Conservation (phyloP, 768 basidiomycete genomes). For the Vararia minispora region DNA sequence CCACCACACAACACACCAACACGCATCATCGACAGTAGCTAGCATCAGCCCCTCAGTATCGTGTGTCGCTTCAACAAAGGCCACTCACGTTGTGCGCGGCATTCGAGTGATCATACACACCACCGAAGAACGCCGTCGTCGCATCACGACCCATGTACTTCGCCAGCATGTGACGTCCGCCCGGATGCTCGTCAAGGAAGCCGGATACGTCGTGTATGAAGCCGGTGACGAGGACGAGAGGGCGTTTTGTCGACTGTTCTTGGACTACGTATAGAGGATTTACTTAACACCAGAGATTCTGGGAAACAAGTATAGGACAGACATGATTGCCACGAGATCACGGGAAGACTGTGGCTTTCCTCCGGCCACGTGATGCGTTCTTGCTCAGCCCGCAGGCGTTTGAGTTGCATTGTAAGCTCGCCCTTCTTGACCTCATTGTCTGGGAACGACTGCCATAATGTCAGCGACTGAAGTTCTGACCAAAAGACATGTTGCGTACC, state of each 20-base stretch:
- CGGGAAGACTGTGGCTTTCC: constrained; percentile 60
- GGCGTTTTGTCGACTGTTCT: constrained; percentile 64
- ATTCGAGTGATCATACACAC: constrained; percentile 79
- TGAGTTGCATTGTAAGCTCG: constrained; percentile 85
- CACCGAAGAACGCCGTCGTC: constrained; percentile 88
- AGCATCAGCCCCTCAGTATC: constrained; percentile 3
- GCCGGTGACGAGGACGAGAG: constrained; percentile 75
- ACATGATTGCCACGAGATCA: constrained; percentile 83
- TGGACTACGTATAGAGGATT: constrained; percentile 34
- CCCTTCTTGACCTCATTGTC: constrained; percentile 76
- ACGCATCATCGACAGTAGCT: constrained; percentile 46
- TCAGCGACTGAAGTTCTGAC: neutral
- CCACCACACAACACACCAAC: constrained; percentile 43
- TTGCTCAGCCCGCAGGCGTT: constrained; percentile 66
- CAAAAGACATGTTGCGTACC: constrained; percentile 16
- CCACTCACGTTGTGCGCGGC: constrained; percentile 69
- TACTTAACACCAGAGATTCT: neutral
- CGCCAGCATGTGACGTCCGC: constrained; percentile 70
- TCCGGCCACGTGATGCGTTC: constrained; percentile 70
- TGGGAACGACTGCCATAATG: constrained; percentile 30
- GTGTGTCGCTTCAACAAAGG: neutral
- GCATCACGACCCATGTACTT: constrained; percentile 83
- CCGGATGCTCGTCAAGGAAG: constrained; percentile 85
- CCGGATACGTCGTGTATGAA: constrained; percentile 81
- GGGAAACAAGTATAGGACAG: constrained; percentile 20